Evolutionary conservation across 345 rosid genomes (phyloP), one percentile per base, ranked within the genome.

Genomic region (Pugionium cornutum): DNA sequence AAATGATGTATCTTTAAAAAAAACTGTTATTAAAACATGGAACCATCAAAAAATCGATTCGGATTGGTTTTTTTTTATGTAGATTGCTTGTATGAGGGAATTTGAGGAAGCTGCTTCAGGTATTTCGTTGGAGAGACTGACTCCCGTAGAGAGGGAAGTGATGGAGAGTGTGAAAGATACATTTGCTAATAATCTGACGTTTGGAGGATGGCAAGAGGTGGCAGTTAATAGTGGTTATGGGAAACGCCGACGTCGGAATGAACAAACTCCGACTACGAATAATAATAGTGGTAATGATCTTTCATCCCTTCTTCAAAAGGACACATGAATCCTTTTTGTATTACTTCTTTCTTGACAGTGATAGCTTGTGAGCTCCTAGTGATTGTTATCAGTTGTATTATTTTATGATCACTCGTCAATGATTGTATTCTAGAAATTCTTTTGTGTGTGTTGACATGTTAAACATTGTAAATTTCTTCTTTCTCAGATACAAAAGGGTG

Each of bases 161-260:
- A 50, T 69, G 30, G 79, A 75, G 75, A 65, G 75, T 40, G 75
- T 70, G 41, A 75, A 75, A 18, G 63, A 75, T 58, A 75, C 72
- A 1, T 64, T 75, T 5, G 27, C 72, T 50, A 64, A 37, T 52
- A 64, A 4, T 49, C 40, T 65, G 67, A 69, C 64, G 51, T 69
- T 75, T 35, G 75, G 79, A 64, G 75, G 79, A 37, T 75, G 75
- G 75, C 75, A 75, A 50, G 75, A 64, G 53, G 63, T 66, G 6
- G 70, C 78, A 1, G 40, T 69, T 75, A 57, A 64, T 32, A 58
- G 75, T 61, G 55, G 67, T 52, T 69, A 75, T 57, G 79, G 75
- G 4, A 75, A 75, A 29, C 68, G 75, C 1, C 31, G 68, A 36
- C 75, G 75, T 39, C 66, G 75, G 62, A 69, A 64, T 69, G 79